Conservation (phyloP, 1,284 basidiomycete species). For the Leccinum griseonigrum region DNA sequence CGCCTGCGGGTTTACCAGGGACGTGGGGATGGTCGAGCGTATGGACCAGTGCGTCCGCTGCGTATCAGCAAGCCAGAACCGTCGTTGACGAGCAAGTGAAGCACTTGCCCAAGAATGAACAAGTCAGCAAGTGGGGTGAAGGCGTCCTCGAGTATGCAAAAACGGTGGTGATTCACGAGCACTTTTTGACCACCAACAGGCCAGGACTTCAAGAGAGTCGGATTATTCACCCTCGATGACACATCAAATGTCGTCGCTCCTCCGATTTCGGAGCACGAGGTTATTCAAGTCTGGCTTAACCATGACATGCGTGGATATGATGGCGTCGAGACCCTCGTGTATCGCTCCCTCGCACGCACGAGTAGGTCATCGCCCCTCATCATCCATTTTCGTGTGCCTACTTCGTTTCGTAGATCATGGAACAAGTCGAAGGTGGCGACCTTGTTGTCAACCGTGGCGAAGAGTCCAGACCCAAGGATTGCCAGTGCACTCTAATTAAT, state of each 20-base stretch:
- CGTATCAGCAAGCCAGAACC: slow-evolving; percentile 82
- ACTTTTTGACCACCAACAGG: slow-evolving; percentile 44
- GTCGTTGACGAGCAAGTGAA: slow-evolving; percentile 93
- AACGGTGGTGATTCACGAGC: slow-evolving; percentile 11
- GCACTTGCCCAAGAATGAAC: slow-evolving; percentile 76
- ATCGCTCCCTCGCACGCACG: slow-evolving; percentile 74
- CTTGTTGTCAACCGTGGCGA: slow-evolving; percentile 83
- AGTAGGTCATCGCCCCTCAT: slow-evolving; percentile 42
- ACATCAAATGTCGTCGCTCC: slow-evolving; percentile 96
- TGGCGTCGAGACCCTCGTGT: slow-evolving; percentile 94
- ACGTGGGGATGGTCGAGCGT: slow-evolving; percentile 82
- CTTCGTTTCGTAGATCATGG: slow-evolving; percentile 63
- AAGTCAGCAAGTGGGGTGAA: slow-evolving; percentile 76
- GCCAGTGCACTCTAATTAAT: too few species aligned
- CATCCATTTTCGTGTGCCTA: slow-evolving; percentile 6
- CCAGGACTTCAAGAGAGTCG: slow-evolving; percentile 82
- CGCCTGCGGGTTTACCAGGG: slow-evolving; percentile 33
- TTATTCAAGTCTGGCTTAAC: slow-evolving; percentile 92
- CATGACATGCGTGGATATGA: slow-evolving; percentile 98
- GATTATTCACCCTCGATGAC: slow-evolving; percentile 84
- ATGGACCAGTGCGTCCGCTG: slow-evolving; percentile 84
- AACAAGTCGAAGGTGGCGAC: slow-evolving; percentile 93
- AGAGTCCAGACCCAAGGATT: slow-evolving; percentile 67
- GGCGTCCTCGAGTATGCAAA: slow-evolving; percentile 55
- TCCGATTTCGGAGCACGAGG: slow-evolving; percentile 97